A percentile compares a stretch with the other conserved stretches of the same genome.
Conservation (phyloP, 768 basidiomycete genomes). For the Neoboletus subvelutipes region DNA sequence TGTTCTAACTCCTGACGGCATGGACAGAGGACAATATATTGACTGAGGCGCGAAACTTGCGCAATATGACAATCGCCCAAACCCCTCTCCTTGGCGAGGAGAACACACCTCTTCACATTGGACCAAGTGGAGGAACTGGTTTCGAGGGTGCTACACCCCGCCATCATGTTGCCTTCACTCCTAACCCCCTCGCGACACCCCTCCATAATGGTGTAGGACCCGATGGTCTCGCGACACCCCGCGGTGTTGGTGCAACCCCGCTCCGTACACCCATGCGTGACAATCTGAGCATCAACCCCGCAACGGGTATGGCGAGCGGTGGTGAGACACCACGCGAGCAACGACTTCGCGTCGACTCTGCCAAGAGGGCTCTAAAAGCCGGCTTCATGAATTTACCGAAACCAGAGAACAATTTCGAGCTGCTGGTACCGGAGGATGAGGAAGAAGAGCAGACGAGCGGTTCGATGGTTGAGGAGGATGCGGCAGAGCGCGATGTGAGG, state of each 20-base stretch:
- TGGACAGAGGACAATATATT: slow-evolving; percentile 88
- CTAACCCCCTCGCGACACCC: slow-evolving; percentile 94
- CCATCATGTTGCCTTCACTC: slow-evolving; percentile 87
- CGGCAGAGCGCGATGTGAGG: slow-evolving; percentile 85
- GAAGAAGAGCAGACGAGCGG: slow-evolving; percentile 41
- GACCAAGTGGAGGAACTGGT: slow-evolving; percentile 78
- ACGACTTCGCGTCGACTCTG: slow-evolving; percentile 56
- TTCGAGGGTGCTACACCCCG: slow-evolving; percentile 96
- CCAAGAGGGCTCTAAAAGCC: slow-evolving; percentile 74
- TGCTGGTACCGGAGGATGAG: slow-evolving; percentile 88
- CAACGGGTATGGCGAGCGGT: slow-evolving; percentile 51
- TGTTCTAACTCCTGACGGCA: slow-evolving; percentile 8
- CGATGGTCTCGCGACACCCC: slow-evolving; percentile 55
- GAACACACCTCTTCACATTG: slow-evolving; percentile 88
- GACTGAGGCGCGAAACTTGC: slow-evolving; percentile 92
- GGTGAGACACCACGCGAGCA: slow-evolving; percentile 79
- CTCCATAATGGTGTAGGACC: slow-evolving; percentile 47
- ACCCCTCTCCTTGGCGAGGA: slow-evolving; percentile 96
- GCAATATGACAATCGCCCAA: slow-evolving; percentile 89
- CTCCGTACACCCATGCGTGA: slow-evolving; percentile 95
- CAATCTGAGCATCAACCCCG: slow-evolving; percentile 83
- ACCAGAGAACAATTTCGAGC: slow-evolving; percentile 97
- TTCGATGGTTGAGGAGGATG: slow-evolving; percentile 68
- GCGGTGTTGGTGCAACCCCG: slow-evolving; percentile 66
- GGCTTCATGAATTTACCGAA: slow-evolving; percentile 84